Evolutionary conservation across 495 filamentous ascomycete species (phyloP), one percentile per base, ranked within the genome.

Genomic region (Aspergillus sclerotiicarbonarius): DNA sequence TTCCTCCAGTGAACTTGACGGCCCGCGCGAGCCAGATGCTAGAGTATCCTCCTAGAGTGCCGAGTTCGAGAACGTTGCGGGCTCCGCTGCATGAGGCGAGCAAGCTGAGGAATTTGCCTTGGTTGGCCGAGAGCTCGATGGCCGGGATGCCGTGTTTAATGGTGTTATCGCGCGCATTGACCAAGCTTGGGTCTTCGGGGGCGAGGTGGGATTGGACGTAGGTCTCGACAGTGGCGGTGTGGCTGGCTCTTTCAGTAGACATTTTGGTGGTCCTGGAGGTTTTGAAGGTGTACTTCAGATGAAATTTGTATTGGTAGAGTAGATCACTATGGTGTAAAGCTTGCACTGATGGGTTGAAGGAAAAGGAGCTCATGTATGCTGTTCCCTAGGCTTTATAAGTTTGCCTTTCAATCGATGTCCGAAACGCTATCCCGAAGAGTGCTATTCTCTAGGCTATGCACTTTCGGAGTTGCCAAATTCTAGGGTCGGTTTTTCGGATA

Each of bases 1-100:
- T 67, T 20, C 65, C 68, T 30, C 62, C 72, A 39, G 71, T 67
- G 55, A 53, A 64, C 4, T n/a, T 13, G 37, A 41, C 1, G n/a
- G 62, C 66, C 30, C 59, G 57, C 19, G 79, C 77, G 39, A 83
- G 71, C 71, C 78, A 82, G 64, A 84, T 82, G 33, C 72, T 68
- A 5, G 73, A 76, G 67, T 80, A 81, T 29, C 75, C 80, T 35
- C 80, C 80, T 29, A 84, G 62, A 0, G 80, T 81, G 29, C 80
- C 81, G 43, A 84, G 62, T 51, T 84, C 81, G 44, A 84, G 77
- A 8, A 76, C 71, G 31, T 68, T 64, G 21, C 72, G 71, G 45
- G 74, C 76, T 35, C 59, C 53, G 5, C 67, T 46, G 18, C 76
- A 41, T 20, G 66, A 65, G 54, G 70, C 71, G 10, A 70, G 63